These are phyloP conservation scores for Agroathelia rolfsii DNA, from an alignment of 1,284 basidiomycete genomes.

Conservation along the genomic window DNA sequence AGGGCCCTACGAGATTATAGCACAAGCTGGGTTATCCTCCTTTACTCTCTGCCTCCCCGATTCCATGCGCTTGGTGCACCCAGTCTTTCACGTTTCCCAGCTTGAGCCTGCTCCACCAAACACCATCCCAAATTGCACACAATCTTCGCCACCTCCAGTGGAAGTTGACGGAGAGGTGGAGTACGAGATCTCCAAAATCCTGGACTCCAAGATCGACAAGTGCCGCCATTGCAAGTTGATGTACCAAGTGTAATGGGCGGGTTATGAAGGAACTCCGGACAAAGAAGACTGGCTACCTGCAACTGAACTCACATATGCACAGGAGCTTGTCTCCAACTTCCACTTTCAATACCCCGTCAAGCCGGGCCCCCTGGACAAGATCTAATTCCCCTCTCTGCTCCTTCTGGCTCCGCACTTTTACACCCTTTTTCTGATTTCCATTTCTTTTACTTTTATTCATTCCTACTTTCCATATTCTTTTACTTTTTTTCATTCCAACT, in stretches of 20 bases:
- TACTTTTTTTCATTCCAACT: too few species aligned
- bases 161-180: constrained; percentile 14
- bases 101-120: constrained; percentile 18
- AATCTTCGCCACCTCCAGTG: constrained; percentile 17
- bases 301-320: constrained; percentile 12
- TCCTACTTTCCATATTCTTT: too few species aligned
- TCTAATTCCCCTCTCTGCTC: too few species aligned
- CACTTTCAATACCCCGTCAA: constrained; percentile 8
- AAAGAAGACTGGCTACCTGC: too few species aligned
- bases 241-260: constrained; percentile 14
- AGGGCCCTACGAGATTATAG: constrained; percentile 22
- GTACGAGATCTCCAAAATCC: constrained; percentile 19
- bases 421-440: too few species aligned
- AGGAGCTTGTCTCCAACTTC: constrained; percentile 4
- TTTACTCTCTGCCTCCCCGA: too few species aligned
- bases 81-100: constrained; percentile 23
- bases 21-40: too few species aligned
- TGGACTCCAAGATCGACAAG: constrained; percentile 16
- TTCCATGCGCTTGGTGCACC: constrained; percentile 12
- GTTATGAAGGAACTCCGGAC: constrained; percentile 14
- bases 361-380: constrained; percentile 5
- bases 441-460: too few species aligned
- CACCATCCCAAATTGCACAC: constrained; percentile 10
- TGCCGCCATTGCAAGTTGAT: constrained; percentile 11
- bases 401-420: too few species aligned